Percentiles rank a stretch among this genome's conserved stretches.
phyloP scores from a whole-genome alignment of 2,329 filamentous ascomycete species.

The Knoxdaviesia proteae region DNA sequence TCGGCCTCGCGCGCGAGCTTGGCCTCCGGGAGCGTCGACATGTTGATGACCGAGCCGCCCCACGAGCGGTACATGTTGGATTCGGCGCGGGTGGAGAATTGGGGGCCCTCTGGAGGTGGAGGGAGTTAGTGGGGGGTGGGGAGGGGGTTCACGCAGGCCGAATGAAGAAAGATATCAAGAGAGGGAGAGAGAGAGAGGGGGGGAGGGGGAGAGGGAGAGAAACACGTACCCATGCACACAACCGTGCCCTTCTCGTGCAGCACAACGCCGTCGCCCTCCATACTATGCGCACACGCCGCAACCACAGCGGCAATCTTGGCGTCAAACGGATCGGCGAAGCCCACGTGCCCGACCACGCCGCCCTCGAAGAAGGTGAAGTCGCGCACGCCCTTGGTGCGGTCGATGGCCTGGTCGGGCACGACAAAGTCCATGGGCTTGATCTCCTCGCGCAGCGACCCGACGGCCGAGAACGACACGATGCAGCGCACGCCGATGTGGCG shows the following conservation, averaged over 20 bases:
- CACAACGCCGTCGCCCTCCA: conserved; percentile 67
- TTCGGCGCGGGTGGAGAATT: conserved; percentile 92
- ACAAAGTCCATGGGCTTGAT: conserved; percentile 95
- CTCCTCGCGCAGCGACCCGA: conserved; percentile 77
- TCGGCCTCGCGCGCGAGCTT: conserved; percentile 94
- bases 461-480: conserved; percentile 86
- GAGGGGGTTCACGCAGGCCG: too few species aligned
- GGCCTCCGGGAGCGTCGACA: conserved; percentile 85
- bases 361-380: conserved; percentile 92
- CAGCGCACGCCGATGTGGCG: conserved; percentile 73
- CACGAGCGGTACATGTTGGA: conserved; percentile 85
- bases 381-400: conserved; percentile 85
- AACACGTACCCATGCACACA: conserved; percentile 68
- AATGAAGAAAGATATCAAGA: background rate
- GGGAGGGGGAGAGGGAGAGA: background rate
- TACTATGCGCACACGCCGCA: conserved; percentile 47
- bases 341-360: conserved; percentile 81
- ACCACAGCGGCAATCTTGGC: conserved; percentile 55
- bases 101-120: conserved; percentile 56
- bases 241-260: conserved; percentile 71
- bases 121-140: background rate
- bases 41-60: conserved; percentile 94
- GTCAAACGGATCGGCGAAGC: conserved; percentile 93
- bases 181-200: background rate
- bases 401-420: conserved; percentile 87